Evolutionary conservation across 2,329 filamentous ascomycete genomes (phyloP).

Genomic region (Nemania abortiva): DNA sequence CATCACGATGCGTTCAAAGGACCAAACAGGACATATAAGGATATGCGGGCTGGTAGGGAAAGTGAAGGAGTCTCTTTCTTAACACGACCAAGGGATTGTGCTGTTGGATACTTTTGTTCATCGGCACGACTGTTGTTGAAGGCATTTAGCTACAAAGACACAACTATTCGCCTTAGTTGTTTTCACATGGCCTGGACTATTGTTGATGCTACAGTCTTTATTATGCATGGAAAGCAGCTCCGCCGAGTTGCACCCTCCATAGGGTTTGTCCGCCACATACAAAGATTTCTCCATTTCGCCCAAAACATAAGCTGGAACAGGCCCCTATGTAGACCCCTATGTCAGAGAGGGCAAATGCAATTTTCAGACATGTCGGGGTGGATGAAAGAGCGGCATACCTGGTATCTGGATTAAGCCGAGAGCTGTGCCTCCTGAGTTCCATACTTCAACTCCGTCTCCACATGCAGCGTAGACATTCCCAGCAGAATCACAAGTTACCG

Average conservation of each 20-base stretch:
- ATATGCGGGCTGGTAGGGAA: not conserved
- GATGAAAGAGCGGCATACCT: slow-evolving; percentile 42
- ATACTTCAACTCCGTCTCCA: slow-evolving; percentile 64
- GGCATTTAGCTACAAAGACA: not conserved
- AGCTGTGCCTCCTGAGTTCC: slow-evolving; percentile 57
- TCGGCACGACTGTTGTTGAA: not conserved
- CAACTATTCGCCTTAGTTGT: not conserved
- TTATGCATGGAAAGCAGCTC: not conserved
- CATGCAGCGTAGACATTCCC: slow-evolving; percentile 63
- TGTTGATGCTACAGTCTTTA: not conserved
- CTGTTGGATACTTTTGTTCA: not conserved
- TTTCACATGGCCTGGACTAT: not conserved
- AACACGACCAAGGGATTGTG: not conserved
- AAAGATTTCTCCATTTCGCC: slow-evolving; percentile 58
- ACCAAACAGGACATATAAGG: too few relatives aligned
- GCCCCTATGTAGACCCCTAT: slow-evolving; percentile 48
- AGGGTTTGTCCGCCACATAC: slow-evolving; percentile 61
- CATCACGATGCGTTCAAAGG: not conserved
- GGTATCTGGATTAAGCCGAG: slow-evolving; percentile 57
- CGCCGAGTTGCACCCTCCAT: slow-evolving; percentile 56
- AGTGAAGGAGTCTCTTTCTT: not conserved
- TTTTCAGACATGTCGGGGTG: not conserved
- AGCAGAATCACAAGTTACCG: slow-evolving; percentile 56
- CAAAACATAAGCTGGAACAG: slow-evolving; percentile 61
- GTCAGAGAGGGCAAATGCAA: slow-evolving; percentile 12